These are phyloP conservation scores for Cocos nucifera DNA, from an alignment of 176 grass and related monocot genomes.

Conservation along the genomic window DNA sequence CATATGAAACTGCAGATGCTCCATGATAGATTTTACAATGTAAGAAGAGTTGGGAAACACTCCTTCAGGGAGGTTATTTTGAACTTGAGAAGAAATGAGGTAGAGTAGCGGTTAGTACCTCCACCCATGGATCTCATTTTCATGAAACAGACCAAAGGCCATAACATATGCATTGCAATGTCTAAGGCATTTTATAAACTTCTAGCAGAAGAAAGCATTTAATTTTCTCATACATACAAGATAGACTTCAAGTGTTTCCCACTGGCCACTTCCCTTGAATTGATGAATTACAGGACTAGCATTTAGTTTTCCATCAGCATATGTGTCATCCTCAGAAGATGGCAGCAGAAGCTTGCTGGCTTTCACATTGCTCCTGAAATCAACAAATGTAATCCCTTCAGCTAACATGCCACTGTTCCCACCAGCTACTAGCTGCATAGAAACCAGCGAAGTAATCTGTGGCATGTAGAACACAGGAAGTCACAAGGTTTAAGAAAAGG, in stretches of 20 bases:
- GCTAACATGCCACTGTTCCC: too few species aligned
- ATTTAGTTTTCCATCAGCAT: constrained; percentile 27
- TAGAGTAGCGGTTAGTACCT: too few species aligned
- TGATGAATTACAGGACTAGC: constrained; percentile 35
- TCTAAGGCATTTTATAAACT: too few species aligned
- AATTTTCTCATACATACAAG: constrained; percentile 38
- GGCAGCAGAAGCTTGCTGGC: constrained; percentile 36
- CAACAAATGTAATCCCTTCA: constrained; percentile 4
- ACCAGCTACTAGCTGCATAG: constrained; percentile 1
- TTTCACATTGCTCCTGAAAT: constrained; percentile 49
- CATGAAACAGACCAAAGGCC: too few species aligned
- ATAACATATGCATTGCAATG: too few species aligned
- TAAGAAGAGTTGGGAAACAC: too few species aligned
- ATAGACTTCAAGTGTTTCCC: constrained; percentile 84
- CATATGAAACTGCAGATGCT: neutral
- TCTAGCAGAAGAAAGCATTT: neutral
- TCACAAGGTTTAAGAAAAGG: neutral
- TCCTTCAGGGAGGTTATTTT: too few species aligned
- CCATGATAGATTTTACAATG: too few species aligned
- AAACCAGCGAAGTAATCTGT: neutral
- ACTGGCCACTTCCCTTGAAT: constrained; percentile 55
- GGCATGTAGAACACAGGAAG: neutral
- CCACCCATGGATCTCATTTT: too few species aligned
- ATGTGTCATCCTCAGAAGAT: constrained; percentile 49
- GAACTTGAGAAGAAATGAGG: too few species aligned